Percentiles rank a stretch among this genome's conserved stretches.
Evolutionary conservation across 495 filamentous ascomycete species (phyloP).

Genomic region (Jackrogersella multiformis): DNA sequence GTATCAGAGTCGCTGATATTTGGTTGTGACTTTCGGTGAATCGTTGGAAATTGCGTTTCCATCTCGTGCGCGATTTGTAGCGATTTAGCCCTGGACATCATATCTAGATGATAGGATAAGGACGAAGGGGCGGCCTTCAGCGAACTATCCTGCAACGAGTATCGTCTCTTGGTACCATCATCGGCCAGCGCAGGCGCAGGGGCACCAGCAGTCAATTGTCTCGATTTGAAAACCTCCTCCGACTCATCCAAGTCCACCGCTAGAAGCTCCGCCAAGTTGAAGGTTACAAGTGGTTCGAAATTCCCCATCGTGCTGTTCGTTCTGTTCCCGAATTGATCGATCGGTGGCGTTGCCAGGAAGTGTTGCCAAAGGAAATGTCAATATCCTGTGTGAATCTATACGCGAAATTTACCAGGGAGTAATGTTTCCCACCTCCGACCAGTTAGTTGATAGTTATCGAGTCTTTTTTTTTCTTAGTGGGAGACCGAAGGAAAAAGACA

Average conservation of each 20-base stretch:
- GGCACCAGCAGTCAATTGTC: conserved; percentile 53
- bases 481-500: conserved; percentile 9
- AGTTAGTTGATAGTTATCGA: not conserved
- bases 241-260: conserved; percentile 54
- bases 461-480: too few relatives aligned
- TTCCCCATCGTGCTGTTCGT: conserved; percentile 34
- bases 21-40: conserved; percentile 16
- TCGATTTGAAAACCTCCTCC: conserved; percentile 49
- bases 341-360: conserved; percentile 37
- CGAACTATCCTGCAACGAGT: conserved; percentile 38
- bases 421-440: conserved; percentile 10
- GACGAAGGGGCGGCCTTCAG: conserved; percentile 30
- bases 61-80: conserved; percentile 40
- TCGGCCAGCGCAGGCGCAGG: conserved; percentile 46
- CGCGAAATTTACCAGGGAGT: conserved; percentile 1
- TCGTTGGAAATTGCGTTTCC: conserved; percentile 29
- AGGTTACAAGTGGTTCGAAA: conserved; percentile 43
- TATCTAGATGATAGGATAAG: conserved; percentile 18
- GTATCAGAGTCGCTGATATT: conserved; percentile 34
- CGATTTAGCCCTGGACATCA: conserved; percentile 37
- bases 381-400: conserved; percentile 12
- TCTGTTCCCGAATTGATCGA: conserved; percentile 24
- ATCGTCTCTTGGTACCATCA: conserved; percentile 34
- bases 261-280: conserved; percentile 57
- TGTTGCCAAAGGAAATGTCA: conserved; percentile 16